phyloP scores from a whole-genome alignment of 2,329 filamentous ascomycete species.

The Fusarium lyarnte region DNA sequence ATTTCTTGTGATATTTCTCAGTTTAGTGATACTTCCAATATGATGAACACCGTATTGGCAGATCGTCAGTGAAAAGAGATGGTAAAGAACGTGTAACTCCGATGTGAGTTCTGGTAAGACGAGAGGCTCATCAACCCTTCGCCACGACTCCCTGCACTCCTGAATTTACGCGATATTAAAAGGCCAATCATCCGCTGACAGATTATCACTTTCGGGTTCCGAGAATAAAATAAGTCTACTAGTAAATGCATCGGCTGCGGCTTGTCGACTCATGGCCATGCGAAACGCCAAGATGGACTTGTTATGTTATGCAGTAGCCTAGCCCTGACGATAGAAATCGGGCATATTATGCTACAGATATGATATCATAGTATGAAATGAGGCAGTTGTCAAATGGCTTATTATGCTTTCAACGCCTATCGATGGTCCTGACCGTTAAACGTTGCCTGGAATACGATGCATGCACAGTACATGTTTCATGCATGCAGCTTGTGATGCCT shows the following conservation, averaged over 20 bases:
- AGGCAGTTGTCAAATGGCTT: background rate
- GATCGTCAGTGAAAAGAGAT: too few relatives aligned
- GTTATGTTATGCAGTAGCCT: background rate
- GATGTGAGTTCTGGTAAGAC: too few relatives aligned
- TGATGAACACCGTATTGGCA: too few relatives aligned
- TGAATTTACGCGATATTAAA: too few relatives aligned
- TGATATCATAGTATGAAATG: background rate
- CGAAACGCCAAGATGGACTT: background rate
- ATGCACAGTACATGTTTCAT: background rate
- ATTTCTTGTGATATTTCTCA: background rate
- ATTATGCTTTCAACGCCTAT: background rate
- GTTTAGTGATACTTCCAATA: too few relatives aligned
- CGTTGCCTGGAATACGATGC: constrained; percentile 6
- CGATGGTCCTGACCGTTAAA: background rate
- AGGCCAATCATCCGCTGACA: too few relatives aligned
- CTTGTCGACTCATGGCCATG: background rate
- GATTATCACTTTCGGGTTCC: background rate
- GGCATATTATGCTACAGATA: background rate
- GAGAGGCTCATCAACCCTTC: too few relatives aligned
- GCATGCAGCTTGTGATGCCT: background rate
- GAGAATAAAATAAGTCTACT: background rate
- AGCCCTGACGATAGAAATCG: background rate
- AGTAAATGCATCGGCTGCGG: background rate
- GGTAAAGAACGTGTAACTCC: too few relatives aligned
- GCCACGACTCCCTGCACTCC: fast-evolving